Evolutionary conservation across 768 basidiomycete species (phyloP), one percentile per base, ranked within the genome.

Genomic region (Termitomyces sp.): DNA sequence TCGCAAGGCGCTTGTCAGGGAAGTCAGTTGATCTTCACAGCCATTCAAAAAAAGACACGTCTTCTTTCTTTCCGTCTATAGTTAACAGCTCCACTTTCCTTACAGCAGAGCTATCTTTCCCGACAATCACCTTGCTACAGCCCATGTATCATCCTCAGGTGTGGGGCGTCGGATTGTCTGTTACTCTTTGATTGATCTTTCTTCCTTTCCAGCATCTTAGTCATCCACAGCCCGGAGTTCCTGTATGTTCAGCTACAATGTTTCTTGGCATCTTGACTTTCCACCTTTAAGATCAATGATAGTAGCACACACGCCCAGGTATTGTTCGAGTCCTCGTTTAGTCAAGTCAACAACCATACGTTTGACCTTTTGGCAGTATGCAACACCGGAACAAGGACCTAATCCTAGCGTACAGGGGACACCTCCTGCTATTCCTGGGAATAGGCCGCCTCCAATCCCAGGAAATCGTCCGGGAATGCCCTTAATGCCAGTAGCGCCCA

Each of bases 391-490:
- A 4, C 16, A 18, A n/a, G n/a, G n/a, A n/a, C 39, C 27, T 13
- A 18, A 27, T 46, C 14, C 14, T 9, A 41, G 26, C 4, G 4
- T 5, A 7, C 53, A 50, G 42, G 62, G 55, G 22, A 58, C 59
- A 6, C 63, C 61, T 16, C 53, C 53, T 20, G 36, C 29, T 29
- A 29, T 60, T 29, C 61, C 63, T 49, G 56, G 56, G 4, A 60
- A 62, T 26, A 59, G 59, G 2, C 63, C 63, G 27, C 51, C 48
- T 32, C 53, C 56, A 14, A 55, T 60, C 20, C 61, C 63, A 49
- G 56, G 50, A 12, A 60, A 62, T 36, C 61, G 59, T 3, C 63
- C 63, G 46, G 42, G 24, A 18, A 39, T 31, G 13, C 44, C 44
- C 22, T 34, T 14, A 27, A 37, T 26, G 22, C 37, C 50, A 13